Percentiles rank a stretch among this genome's conserved stretches.
Conservation (phyloP, 2,329 filamentous ascomycete species). For the Drechslerella dactyloides region DNA sequence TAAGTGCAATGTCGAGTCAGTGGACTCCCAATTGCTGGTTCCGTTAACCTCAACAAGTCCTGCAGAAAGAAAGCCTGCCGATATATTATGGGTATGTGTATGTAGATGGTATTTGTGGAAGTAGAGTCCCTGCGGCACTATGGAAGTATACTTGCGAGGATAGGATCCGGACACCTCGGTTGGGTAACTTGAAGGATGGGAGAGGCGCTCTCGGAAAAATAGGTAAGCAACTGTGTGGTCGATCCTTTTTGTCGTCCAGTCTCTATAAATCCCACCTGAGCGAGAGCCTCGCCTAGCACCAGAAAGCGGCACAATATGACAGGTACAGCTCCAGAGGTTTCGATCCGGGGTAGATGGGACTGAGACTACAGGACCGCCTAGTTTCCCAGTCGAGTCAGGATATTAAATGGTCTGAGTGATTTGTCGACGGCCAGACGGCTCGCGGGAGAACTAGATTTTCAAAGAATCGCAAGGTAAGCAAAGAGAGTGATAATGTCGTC, state of each 20-base stretch:
- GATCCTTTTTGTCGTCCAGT: conserved; percentile 46
- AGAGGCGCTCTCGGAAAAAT: conserved; percentile 51
- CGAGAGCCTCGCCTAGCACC: conserved; percentile 37
- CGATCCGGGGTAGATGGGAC: conserved; percentile 39
- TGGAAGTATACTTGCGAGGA: conserved; percentile 9
- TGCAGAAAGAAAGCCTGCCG: conserved; percentile 3
- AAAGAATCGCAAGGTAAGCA: conserved; percentile 47
- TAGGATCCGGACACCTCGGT: conserved; percentile 4
- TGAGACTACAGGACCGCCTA: conserved; percentile 18
- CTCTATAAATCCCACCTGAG: conserved; percentile 46
- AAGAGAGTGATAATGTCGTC: conserved; percentile 31
- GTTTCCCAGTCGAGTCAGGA: conserved; percentile 10
- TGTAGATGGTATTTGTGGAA: not conserved
- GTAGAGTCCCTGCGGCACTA: conserved; percentile 18
- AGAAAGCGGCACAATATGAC: conserved; percentile 30
- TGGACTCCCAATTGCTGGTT: not conserved
- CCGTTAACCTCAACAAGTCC: not conserved
- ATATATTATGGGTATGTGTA: not conserved
- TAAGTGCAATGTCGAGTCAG: not conserved
- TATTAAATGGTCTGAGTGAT: conserved; percentile 37
- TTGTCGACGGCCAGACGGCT: conserved; percentile 36
- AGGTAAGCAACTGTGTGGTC: conserved; percentile 22
- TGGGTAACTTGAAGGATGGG: conserved; percentile 20
- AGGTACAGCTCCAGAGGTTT: conserved; percentile 16
- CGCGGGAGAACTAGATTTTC: conserved; percentile 33